A percentile compares a stretch with the other conserved stretches of the same genome.
Conservation (phyloP, 2,329 filamentous ascomycete genomes). For the Calonectria ilicicola region DNA sequence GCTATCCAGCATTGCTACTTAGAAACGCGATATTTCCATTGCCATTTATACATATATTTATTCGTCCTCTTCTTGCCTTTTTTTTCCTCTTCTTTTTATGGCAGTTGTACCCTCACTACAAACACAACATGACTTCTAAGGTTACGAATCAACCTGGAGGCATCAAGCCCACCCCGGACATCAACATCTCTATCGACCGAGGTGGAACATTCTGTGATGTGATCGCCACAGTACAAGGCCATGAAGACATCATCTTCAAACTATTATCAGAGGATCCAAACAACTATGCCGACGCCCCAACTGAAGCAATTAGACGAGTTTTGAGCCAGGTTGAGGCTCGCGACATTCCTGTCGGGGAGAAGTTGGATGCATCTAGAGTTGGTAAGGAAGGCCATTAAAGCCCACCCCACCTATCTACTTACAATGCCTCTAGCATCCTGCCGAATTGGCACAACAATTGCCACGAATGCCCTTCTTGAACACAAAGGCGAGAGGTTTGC, state of each 20-base stretch:
- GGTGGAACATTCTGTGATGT: slow-evolving; percentile 84
- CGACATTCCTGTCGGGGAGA: slow-evolving; percentile 60
- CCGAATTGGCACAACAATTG: slow-evolving; percentile 81
- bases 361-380: slow-evolving; percentile 49
- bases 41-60: not conserved
- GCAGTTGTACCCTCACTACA: not conserved
- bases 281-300: slow-evolving; percentile 78
- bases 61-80: too few relatives aligned
- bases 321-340: slow-evolving; percentile 68
- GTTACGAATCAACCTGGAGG: not conserved
- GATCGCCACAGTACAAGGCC: slow-evolving; percentile 72
- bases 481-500: slow-evolving; percentile 79
- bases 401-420: not conserved
- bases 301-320: slow-evolving; percentile 77
- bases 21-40: not conserved
- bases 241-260: slow-evolving; percentile 79
- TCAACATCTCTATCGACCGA: slow-evolving; percentile 60
- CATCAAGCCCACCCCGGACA: slow-evolving; percentile 27
- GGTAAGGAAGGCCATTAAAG: slow-evolving; percentile 30
- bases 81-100: not conserved
- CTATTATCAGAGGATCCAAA: slow-evolving; percentile 79
- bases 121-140: not conserved
- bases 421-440: slow-evolving; percentile 64
- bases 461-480: slow-evolving; percentile 80
- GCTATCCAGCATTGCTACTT: not conserved